Percentiles rank a stretch among this genome's conserved stretches.
Evolutionary conservation across 768 basidiomycete species (phyloP).

Genomic region (Auriscalpium orientale): DNA sequence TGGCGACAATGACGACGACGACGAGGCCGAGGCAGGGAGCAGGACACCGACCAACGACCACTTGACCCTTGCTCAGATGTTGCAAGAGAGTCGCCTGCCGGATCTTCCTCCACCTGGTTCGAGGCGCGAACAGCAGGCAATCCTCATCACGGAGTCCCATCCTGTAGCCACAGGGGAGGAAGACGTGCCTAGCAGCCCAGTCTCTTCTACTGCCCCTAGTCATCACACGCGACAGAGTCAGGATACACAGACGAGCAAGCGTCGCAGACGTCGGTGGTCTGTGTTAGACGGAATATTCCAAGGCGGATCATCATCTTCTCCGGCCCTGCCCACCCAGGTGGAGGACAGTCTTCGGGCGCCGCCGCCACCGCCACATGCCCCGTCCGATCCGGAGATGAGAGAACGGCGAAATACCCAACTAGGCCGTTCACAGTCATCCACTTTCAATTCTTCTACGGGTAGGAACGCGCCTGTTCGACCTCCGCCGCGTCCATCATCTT

Average conservation of each 20-base stretch:
- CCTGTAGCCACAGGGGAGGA: conserved; percentile 33
- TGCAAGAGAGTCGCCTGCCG: conserved; percentile 74
- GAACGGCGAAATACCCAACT: conserved; percentile 3
- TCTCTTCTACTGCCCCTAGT: conserved; percentile 36
- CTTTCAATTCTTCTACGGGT: conserved; percentile 14
- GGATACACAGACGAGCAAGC: conserved; percentile 23
- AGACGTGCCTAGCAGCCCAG: conserved; percentile 35
- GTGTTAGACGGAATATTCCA: conserved; percentile 45
- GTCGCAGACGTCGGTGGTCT: conserved; percentile 66
- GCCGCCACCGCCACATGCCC: not conserved
- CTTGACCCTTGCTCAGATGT: conserved; percentile 65
- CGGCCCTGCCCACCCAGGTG: conserved; percentile 22
- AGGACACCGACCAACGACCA: conserved; percentile 38
- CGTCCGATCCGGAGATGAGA: conserved; percentile 7
- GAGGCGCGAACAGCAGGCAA: conserved; percentile 57
- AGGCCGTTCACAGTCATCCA: not conserved
- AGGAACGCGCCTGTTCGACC: conserved; percentile 11
- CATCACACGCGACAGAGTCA: conserved; percentile 9
- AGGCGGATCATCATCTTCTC: conserved; percentile 19
- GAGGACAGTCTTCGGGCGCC: conserved; percentile 14
- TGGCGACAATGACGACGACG: conserved; percentile 23
- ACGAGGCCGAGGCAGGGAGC: conserved; percentile 7
- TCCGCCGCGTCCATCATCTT: conserved; percentile 6
- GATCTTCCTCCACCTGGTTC: conserved; percentile 66
- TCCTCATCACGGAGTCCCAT: conserved; percentile 46